These are phyloP conservation scores for Stagonosporopsis rhizophila DNA, from an alignment of 2,329 filamentous ascomycete species.

Conservation along the genomic window DNA sequence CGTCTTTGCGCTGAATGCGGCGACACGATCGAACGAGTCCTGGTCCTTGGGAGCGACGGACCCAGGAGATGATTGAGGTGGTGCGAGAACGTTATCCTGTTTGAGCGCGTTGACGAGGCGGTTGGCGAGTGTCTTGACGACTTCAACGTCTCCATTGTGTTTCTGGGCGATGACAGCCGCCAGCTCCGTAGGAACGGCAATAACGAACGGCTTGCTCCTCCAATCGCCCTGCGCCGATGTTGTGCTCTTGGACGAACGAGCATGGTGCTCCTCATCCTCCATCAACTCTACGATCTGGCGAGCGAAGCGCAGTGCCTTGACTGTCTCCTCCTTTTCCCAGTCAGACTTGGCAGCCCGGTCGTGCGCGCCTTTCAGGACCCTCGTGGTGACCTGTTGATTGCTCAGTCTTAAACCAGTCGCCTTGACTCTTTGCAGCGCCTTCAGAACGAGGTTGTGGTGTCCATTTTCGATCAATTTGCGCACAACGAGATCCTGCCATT, in stretches of 20 bases:
- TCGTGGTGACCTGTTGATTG: slow-evolving; percentile 33
- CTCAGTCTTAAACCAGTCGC: slow-evolving; percentile 36
- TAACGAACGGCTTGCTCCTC: slow-evolving; percentile 43
- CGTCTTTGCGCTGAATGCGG: slow-evolving; percentile 1
- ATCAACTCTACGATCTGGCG: slow-evolving; percentile 52
- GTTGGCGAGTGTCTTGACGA: slow-evolving; percentile 51
- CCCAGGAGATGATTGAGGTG: too few relatives aligned
- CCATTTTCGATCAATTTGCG: slow-evolving; percentile 28
- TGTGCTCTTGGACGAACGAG: slow-evolving; percentile 14
- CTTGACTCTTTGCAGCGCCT: slow-evolving; percentile 36
- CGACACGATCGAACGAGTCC: slow-evolving; percentile 16
- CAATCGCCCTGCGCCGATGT: slow-evolving; percentile 36
- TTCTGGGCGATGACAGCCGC: slow-evolving; percentile 50
- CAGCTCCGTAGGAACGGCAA: slow-evolving; percentile 55
- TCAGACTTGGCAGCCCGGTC: slow-evolving; percentile 40
- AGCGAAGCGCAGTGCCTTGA: slow-evolving; percentile 49
- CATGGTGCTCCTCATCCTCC: slow-evolving; percentile 51
- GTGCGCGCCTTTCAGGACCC: slow-evolving; percentile 47
- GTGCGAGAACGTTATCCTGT: slow-evolving; percentile 33
- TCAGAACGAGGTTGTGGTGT: slow-evolving; percentile 39
- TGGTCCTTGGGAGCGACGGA: neutral
- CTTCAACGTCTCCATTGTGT: slow-evolving; percentile 47
- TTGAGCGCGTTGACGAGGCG: slow-evolving; percentile 48
- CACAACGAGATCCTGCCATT: slow-evolving; percentile 29
- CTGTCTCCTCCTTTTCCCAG: slow-evolving; percentile 49